Evolutionary conservation across 345 rosid species (phyloP).

Genomic region (Salix dunnii): DNA sequence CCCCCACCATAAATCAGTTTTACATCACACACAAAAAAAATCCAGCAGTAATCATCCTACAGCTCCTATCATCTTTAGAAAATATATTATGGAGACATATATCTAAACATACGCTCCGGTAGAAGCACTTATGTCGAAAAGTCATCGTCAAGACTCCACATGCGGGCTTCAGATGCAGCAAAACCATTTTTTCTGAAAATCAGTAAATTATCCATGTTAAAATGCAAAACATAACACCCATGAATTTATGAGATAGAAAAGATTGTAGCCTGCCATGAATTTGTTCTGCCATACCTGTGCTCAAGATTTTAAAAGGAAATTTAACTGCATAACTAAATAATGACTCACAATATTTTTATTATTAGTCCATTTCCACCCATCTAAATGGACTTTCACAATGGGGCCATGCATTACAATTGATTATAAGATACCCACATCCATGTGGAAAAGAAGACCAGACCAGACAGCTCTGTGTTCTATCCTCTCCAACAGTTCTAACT

Average conservation of each 20-base stretch:
- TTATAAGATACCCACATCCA: not conserved
- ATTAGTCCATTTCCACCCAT: conserved; percentile 1
- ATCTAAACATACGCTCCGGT: conserved; percentile 29
- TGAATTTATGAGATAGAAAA: not conserved
- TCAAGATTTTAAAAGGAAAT: not conserved
- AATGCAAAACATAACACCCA: not conserved
- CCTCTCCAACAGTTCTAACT: not conserved
- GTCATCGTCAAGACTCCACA: conserved; percentile 55
- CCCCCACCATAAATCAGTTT: conserved; percentile 40
- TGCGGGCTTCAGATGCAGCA: conserved; percentile 76
- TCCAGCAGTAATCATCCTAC: conserved; percentile 33
- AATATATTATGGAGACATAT: conserved; percentile 38
- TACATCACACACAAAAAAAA: conserved; percentile 43
- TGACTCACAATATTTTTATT: not conserved
- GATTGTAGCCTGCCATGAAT: not conserved
- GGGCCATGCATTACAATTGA: not conserved
- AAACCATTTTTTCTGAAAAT: conserved; percentile 83
- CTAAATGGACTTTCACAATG: not conserved
- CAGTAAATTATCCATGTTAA: conserved; percentile 13
- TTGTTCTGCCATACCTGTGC: not conserved
- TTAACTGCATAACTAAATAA: not conserved
- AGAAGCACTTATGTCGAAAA: conserved; percentile 28
- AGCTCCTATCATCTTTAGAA: conserved; percentile 43
- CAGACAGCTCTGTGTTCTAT: not conserved
- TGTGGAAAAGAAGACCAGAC: not conserved